phyloP scores from a whole-genome alignment of 495 filamentous ascomycete genomes.

The Parmelia sp. region DNA sequence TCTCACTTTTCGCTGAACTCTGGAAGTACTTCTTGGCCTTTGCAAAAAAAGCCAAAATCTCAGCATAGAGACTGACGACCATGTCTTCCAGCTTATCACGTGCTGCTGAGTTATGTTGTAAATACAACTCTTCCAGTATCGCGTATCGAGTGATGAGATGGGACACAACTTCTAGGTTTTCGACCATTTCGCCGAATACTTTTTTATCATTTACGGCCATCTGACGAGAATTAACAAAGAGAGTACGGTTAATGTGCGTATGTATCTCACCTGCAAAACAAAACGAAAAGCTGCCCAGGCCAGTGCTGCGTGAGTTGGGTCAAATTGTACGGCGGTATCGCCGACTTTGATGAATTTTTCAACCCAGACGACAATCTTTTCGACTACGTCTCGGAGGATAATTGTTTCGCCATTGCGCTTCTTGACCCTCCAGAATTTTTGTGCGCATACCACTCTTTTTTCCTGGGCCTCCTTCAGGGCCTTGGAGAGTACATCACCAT shows the following conservation, averaged over 20 bases:
- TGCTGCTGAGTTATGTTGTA: constrained; percentile 2
- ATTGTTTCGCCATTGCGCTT: neutral
- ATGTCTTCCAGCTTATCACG: constrained; percentile 11
- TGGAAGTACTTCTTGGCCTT: constrained; percentile 11
- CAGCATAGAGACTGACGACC: constrained; percentile 19
- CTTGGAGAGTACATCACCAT: neutral
- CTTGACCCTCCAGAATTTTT: neutral
- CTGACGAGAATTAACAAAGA: neutral
- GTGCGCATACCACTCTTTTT: neutral
- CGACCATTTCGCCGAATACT: neutral
- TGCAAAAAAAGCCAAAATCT: constrained; percentile 20
- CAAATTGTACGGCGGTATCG: neutral
- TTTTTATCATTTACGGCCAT: neutral
- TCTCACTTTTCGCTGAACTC: neutral
- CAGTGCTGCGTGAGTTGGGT: neutral
- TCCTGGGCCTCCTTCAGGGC: neutral
- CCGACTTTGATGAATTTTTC: neutral
- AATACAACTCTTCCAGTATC: constrained; percentile 20
- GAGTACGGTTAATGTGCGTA: neutral
- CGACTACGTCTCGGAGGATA: neutral
- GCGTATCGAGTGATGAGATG: constrained; percentile 24
- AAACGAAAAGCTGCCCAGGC: neutral
- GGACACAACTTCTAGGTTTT: constrained; percentile 15
- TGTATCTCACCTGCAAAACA: neutral
- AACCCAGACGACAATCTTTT: neutral